These are phyloP conservation scores for Biscogniauxia sp. DNA, from an alignment of 2,329 filamentous ascomycete genomes.

Conservation along the genomic window DNA sequence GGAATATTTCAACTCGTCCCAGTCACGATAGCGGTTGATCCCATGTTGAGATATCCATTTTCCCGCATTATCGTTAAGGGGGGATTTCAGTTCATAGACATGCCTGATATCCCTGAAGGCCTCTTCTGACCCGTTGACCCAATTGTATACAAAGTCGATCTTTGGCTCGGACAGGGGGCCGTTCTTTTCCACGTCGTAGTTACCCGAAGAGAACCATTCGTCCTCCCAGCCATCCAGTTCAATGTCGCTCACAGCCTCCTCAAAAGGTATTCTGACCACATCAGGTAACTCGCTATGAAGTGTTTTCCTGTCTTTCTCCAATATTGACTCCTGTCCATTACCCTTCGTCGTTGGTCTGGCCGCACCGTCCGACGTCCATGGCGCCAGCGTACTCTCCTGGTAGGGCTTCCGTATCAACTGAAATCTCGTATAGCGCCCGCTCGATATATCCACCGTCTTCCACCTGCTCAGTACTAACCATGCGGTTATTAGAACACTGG, in stretches of 20 bases:
- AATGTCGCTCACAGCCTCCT: conserved; percentile 36
- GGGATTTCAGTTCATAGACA: conserved; percentile 39
- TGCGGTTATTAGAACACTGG: conserved; percentile 13
- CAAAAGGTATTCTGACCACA: conserved; percentile 39
- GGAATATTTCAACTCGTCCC: conserved; percentile 44
- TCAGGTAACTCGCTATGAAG: conserved; percentile 33
- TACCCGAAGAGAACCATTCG: conserved; percentile 38
- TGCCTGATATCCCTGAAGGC: conserved; percentile 36
- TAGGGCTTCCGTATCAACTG: conserved; percentile 18
- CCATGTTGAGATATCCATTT: conserved; percentile 40
- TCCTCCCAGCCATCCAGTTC: conserved; percentile 41
- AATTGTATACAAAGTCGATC: conserved; percentile 44
- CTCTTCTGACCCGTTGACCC: conserved; percentile 42
- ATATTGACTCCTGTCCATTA: conserved; percentile 1
- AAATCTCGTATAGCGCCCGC: conserved; percentile 21
- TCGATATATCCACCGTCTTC: conserved; percentile 11
- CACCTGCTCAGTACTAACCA: conserved; percentile 19
- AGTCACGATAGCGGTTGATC: conserved; percentile 43
- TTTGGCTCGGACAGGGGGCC: conserved; percentile 37
- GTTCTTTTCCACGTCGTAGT: conserved; percentile 30
- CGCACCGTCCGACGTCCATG: conserved; percentile 26
- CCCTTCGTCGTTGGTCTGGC: conserved; percentile 4
- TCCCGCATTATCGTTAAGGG: conserved; percentile 39
- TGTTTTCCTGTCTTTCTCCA: conserved; percentile 10
- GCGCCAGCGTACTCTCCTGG: conserved; percentile 13